phyloP scores from a whole-genome alignment of 331 rosid species.

The Malus hybrid region DNA sequence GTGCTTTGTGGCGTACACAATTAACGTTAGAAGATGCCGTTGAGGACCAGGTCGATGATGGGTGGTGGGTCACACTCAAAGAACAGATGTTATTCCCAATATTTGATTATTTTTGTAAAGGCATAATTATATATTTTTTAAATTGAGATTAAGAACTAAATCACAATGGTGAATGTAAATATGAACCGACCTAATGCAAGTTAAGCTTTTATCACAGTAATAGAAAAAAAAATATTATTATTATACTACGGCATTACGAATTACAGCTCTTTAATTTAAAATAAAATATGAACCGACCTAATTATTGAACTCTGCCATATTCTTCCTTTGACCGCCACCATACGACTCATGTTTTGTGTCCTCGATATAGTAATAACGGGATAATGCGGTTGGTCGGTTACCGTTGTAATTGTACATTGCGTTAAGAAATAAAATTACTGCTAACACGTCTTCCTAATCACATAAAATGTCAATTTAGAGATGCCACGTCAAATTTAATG shows the following conservation, averaged over 20 bases:
- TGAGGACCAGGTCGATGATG: neutral
- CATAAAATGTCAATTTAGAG: neutral
- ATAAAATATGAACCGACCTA: neutral
- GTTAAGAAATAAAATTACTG: neutral
- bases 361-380: neutral
- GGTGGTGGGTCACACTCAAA: neutral
- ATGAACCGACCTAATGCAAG: neutral
- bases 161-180: neutral
- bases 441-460: too few species aligned
- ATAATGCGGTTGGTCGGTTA: neutral
- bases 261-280: too few species aligned
- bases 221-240: too few species aligned
- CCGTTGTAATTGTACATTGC: neutral
- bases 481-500: neutral
- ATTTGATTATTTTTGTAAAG: neutral
- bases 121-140: neutral
- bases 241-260: too few species aligned
- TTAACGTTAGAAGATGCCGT: neutral
- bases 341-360: neutral
- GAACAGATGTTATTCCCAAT: neutral
- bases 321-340: neutral
- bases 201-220: fast-evolving
- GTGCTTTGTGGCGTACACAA: too few species aligned
- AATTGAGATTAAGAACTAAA: neutral
- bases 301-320: neutral